These are phyloP conservation scores for Raffaelea albimanens DNA, from an alignment of 2,329 filamentous ascomycete genomes.

Conservation along the genomic window DNA sequence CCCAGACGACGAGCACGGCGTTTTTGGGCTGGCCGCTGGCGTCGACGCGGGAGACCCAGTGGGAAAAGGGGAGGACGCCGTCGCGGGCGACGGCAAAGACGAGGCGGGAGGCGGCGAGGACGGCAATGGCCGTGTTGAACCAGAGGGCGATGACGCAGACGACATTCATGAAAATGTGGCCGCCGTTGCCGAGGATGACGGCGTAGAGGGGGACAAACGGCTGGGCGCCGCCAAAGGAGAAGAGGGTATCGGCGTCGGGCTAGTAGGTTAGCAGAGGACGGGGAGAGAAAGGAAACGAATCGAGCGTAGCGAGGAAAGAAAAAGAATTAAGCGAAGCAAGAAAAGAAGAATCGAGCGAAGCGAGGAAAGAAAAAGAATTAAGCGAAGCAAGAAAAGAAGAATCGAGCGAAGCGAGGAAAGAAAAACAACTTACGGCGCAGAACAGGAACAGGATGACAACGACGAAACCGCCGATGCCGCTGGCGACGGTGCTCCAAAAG, in stretches of 20 bases:
- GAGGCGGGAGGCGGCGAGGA: conserved; percentile 8
- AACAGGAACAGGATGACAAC: conserved; percentile 9
- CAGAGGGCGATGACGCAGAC: conserved; percentile 10
- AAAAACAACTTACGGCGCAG: conserved; percentile 1
- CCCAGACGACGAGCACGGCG: conserved; percentile 11
- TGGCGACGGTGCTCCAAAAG: conserved; percentile 10
- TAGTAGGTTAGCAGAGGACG: too few relatives aligned
- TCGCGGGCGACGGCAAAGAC: conserved; percentile 11
- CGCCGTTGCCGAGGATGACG: conserved; percentile 8
- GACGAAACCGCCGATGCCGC: conserved; percentile 8
- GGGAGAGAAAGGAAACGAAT: too few relatives aligned
- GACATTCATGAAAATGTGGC: conserved; percentile 9
- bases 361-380: too few relatives aligned
- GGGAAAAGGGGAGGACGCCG: conserved; percentile 8
- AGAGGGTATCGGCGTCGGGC: conserved; percentile 4
- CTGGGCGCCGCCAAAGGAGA: conserved; percentile 8
- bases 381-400: neutral
- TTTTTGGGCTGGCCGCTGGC: conserved; percentile 9
- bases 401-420: neutral
- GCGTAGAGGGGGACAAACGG: conserved; percentile 11
- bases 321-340: too few relatives aligned
- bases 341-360: too few relatives aligned
- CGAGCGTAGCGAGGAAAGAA: too few relatives aligned
- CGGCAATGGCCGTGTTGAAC: conserved; percentile 11
- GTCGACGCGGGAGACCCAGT: conserved; percentile 7